phyloP scores from a whole-genome alignment of 306 rosid genomes.

The Elaeagnus macrophylla region DNA sequence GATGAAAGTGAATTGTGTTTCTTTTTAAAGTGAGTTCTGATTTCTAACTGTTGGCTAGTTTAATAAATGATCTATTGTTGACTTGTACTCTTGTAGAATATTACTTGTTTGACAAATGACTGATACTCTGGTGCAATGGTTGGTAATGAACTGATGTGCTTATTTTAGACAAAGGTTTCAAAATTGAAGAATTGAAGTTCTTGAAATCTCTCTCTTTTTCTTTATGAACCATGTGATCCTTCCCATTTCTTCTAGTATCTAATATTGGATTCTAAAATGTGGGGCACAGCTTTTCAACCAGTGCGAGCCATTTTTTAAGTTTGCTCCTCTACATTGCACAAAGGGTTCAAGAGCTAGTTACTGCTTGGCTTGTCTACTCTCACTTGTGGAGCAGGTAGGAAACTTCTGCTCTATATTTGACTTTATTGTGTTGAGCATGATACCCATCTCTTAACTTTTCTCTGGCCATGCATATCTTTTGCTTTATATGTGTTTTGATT shows the following conservation, averaged over 20 bases:
- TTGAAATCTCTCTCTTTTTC: neutral
- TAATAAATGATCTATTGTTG: too few species aligned
- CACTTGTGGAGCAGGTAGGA: conserved; percentile 91
- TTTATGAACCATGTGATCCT: neutral
- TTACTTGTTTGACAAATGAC: neutral
- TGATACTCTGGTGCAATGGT: neutral
- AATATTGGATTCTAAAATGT: conserved; percentile 16
- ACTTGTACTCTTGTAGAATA: neutral
- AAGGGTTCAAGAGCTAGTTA: conserved; percentile 60
- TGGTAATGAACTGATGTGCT: neutral
- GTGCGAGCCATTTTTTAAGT: conserved; percentile 41
- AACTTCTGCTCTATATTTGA: conserved; percentile 13
- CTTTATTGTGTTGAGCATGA: neutral
- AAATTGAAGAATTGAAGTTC: neutral
- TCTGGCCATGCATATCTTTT: neutral
- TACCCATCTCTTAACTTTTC: neutral
- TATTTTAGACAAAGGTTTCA: neutral
- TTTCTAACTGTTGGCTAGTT: too few species aligned
- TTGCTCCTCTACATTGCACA: conserved; percentile 35
- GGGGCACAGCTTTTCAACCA: conserved; percentile 53
- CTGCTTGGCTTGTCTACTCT: conserved; percentile 70
- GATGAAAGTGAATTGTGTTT: too few species aligned
- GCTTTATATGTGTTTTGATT: neutral
- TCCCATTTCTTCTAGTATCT: neutral
- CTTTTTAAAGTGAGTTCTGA: too few species aligned